phyloP scores from a whole-genome alignment of 73 alveolate species.

The Paramecium octaurelia region DNA sequence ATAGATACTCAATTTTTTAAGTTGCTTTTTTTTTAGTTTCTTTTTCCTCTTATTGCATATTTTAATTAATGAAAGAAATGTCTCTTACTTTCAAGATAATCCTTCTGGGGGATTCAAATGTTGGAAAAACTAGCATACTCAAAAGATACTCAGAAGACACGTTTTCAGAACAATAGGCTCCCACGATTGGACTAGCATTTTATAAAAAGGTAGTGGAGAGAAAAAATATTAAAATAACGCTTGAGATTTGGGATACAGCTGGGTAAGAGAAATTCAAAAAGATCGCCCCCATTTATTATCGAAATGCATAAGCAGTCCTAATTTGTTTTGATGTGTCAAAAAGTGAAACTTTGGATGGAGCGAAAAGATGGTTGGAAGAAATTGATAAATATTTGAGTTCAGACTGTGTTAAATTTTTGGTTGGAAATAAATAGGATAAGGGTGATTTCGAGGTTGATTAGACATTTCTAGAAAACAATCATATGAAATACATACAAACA shows the following conservation, averaged over 20 bases:
- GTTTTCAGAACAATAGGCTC: background rate
- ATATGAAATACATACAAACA: background rate
- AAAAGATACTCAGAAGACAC: slow-evolving; percentile 9
- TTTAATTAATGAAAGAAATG: slow-evolving; percentile 11
- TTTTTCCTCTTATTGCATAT: background rate
- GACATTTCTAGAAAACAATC: background rate
- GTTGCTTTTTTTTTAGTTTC: background rate
- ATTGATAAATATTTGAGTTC: slow-evolving; percentile 75
- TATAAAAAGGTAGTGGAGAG: slow-evolving; percentile 5
- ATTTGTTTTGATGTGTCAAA: slow-evolving; percentile 79
- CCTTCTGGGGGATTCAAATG: slow-evolving; percentile 44
- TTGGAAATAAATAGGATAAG: slow-evolving; percentile 89
- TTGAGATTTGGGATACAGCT: slow-evolving; percentile 94
- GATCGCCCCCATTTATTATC: slow-evolving; percentile 78
- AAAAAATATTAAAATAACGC: slow-evolving; percentile 55
- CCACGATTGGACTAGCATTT: slow-evolving; percentile 45
- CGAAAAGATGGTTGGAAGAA: slow-evolving; percentile 78
- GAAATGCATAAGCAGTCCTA: slow-evolving; percentile 88
- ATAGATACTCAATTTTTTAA: background rate
- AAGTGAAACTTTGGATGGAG: slow-evolving; percentile 71
- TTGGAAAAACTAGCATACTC: slow-evolving; percentile 49
- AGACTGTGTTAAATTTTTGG: slow-evolving; percentile 72
- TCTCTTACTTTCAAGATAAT: slow-evolving; percentile 44
- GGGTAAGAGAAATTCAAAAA: slow-evolving; percentile 85
- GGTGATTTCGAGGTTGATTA: slow-evolving; percentile 70